A percentile compares a stretch with the other conserved stretches of the same genome.
phyloP scores from a whole-genome alignment of 306 rosid species.

The Purshia tridentata region DNA sequence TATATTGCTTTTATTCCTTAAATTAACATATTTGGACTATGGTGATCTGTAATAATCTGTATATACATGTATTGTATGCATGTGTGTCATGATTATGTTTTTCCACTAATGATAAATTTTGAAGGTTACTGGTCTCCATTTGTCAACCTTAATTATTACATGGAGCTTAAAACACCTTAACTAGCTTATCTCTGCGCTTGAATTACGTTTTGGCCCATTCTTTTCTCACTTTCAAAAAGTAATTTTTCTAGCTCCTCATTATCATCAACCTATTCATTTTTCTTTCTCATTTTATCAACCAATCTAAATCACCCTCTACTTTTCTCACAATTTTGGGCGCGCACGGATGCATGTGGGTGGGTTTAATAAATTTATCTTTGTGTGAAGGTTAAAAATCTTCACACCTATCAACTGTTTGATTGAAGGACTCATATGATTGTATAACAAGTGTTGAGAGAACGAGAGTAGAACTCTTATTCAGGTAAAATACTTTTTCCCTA shows the following conservation, averaged over 20 bases:
- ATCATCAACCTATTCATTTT: too few species aligned
- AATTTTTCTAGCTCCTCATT: neutral
- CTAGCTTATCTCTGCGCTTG: neutral
- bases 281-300: too few species aligned
- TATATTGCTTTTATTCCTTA: neutral
- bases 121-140: neutral
- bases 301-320: neutral
- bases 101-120: neutral
- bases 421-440: neutral
- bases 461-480: too few species aligned
- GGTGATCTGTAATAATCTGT: too few species aligned
- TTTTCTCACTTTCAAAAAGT: neutral
- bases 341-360: neutral
- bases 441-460: too few species aligned
- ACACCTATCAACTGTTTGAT: neutral
- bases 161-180: neutral
- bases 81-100: slow-evolving; percentile 2
- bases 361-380: neutral
- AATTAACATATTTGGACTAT: neutral
- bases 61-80: slow-evolving; percentile 3
- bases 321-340: neutral
- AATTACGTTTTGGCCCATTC: neutral
- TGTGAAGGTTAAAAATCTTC: neutral
- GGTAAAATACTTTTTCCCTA: too few species aligned
- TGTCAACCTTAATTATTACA: neutral